Evolutionary conservation across 2,329 filamentous ascomycete species (phyloP).

Genomic region (Microdochium paspali): DNA sequence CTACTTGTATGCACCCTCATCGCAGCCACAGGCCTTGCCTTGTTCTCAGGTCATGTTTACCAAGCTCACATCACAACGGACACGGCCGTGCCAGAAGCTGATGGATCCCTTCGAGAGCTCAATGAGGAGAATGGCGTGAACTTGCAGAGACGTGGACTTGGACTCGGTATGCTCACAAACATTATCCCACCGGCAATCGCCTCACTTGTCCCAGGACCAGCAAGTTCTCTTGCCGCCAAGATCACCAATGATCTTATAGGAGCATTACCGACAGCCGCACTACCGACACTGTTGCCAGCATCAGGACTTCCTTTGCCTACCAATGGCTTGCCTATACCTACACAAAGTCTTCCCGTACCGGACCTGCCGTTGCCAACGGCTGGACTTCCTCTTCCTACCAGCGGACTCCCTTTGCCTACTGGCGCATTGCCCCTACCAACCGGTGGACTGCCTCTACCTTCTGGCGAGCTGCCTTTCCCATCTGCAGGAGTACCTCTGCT

Average conservation of each 20-base stretch:
- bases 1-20: neutral
- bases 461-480: constrained; percentile 1
- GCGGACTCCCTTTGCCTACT: neutral
- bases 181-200: constrained; percentile 6
- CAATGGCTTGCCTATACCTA: neutral
- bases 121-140: neutral
- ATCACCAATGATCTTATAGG: constrained; percentile 5
- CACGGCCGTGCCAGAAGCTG: neutral
- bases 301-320: too few species aligned
- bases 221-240: constrained; percentile 6
- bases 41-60: neutral
- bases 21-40: neutral
- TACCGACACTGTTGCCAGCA: constrained; percentile 3
- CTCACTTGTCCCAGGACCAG: constrained; percentile 6
- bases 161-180: constrained; percentile 7
- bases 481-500: constrained; percentile 9
- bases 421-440: neutral
- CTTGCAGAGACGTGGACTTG: neutral
- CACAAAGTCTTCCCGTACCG: neutral
- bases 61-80: neutral
- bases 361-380: neutral
- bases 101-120: neutral
- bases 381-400: neutral
- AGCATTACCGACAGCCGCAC: neutral
- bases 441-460: neutral